These are phyloP conservation scores for Candida bentonensis DNA, from an alignment of 805 yeast genomes.

Conservation along the genomic window DNA sequence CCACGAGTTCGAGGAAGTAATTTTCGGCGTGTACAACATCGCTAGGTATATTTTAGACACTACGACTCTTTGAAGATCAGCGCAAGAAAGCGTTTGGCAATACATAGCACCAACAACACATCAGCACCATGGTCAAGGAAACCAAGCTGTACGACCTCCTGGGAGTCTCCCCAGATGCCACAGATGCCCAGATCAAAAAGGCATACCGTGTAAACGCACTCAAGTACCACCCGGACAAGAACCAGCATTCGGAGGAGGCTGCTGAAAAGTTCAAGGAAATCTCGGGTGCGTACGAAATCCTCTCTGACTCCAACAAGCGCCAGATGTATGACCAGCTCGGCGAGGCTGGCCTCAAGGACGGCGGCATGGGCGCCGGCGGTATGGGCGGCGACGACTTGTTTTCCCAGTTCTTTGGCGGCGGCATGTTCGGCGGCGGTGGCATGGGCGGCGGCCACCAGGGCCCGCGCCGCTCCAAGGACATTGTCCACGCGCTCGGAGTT, in stretches of 20 bases:
- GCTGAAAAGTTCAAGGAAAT: constrained; percentile 93
- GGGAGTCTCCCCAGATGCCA: constrained; percentile 39
- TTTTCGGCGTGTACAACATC: too few relatives aligned
- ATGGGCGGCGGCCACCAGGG: constrained; percentile 61
- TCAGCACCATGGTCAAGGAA: constrained; percentile 47
- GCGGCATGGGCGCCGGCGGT: constrained; percentile 54
- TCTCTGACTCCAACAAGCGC: constrained; percentile 80
- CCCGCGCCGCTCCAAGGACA: constrained; percentile 81
- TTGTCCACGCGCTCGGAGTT: constrained; percentile 74
- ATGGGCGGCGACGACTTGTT: constrained; percentile 62
- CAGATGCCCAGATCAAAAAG: constrained; percentile 50
- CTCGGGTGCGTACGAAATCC: constrained; percentile 77
- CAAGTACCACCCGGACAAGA: constrained; percentile 75
- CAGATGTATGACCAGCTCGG: constrained; percentile 82
- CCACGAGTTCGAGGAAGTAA: too few relatives aligned
- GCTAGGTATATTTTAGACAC: too few relatives aligned
- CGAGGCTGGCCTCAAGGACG: constrained; percentile 79
- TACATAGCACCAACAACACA: too few relatives aligned
- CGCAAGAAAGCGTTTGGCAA: too few relatives aligned
- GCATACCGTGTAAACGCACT: constrained; percentile 69
- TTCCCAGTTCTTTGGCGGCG: constrained; percentile 74
- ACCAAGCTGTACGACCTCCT: constrained; percentile 50
- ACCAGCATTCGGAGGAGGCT: constrained; percentile 55
- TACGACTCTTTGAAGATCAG: too few relatives aligned
- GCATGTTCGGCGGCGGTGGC: constrained; percentile 28